Base-by-base conservation (phyloP, 164 flowering plant species). In the Vitis cinerea region DNA sequence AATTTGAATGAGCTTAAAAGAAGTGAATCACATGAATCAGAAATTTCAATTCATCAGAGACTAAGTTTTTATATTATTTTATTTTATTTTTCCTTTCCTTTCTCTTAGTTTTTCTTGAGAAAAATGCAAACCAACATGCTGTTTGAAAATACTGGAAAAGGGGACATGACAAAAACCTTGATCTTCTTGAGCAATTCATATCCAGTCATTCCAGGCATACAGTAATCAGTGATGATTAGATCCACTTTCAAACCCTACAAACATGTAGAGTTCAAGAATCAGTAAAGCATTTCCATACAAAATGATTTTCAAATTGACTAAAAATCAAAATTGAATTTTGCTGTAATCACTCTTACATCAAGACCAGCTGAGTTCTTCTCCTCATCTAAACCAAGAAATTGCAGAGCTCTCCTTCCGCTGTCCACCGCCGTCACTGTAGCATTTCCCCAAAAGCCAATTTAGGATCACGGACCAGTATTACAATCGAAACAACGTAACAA, bases 181-280 rank as follows among this genome's bases (percentile, higher is more conserved):
- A 94, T 88, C 64, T 86, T 90, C 83, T 92, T 92, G 54, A 94
- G 90, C 71, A 94, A 80, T 29, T 94, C 98, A 68, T 87, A 90
- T 12, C 98, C 98, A 10, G 91, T 92, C 98, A 94, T 94, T 65
- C 91, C 97, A 63, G 98, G 97, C 98, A 94, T 94, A 62, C 97
- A 90, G 74, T 94, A 94, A 64, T 92, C 98, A 0, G 98, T 94
- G 27, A 94, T 88, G 4, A 94, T 85, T 76, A 94, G 68, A 84
- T 92, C 94, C 53, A 94, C 92, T 77, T 92, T 90, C 78, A 92
- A 70, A 16, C 74, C 87, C 92, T 85, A 60, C 66, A 76, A 70
- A 30, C 66, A 63, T 44, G 30, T 10, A 49, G 3, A 62, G 4
- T 31, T 16, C 63, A 8, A 8, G n/a, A 55, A 65, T 52, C 12